A percentile compares a stretch with the other conserved stretches of the same genome.
Evolutionary conservation across 306 rosid species (phyloP).

Genomic region (Trifolium fragiferum): DNA sequence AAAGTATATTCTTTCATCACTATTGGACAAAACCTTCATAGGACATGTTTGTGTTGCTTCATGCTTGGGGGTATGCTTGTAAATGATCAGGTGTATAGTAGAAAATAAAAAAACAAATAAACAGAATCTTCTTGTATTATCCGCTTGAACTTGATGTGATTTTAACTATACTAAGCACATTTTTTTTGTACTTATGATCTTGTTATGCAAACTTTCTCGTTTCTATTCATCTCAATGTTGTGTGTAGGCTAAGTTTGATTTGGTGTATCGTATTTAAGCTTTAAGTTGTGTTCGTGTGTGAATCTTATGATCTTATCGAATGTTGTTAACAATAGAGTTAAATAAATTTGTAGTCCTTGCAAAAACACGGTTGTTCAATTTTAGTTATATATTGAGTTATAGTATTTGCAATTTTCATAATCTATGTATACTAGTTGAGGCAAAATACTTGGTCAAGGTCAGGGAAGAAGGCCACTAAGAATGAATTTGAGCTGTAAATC

Average conservation of each 20-base stretch:
- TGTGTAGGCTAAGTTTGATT: slow-evolving; percentile 13
- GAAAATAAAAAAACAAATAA: neutral
- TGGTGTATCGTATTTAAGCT: neutral
- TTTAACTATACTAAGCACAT: neutral
- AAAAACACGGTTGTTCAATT: no score
- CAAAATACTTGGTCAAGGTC: no score
- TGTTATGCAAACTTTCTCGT: slow-evolving; percentile 26
- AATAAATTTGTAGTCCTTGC: no score
- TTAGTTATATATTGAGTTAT: no score
- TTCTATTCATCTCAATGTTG: neutral
- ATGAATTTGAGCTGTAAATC: no score
- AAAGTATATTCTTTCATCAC: no score
- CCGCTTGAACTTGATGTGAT: slow-evolving; percentile 1
- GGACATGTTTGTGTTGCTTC: neutral
- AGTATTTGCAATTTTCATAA: no score
- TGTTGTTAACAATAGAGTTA: no score
- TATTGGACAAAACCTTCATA: neutral
- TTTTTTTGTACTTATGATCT: neutral
- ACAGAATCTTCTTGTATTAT: slow-evolving; percentile 4
- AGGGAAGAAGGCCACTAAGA: no score
- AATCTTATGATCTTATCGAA: no score
- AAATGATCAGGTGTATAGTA: slow-evolving; percentile 27
- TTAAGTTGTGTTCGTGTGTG: neutral
- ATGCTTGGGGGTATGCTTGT: neutral
- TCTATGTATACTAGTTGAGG: no score